Evolutionary conservation across 306 rosid species (phyloP), one percentile per base, ranked within the genome.

Genomic region (Rubus idaeus): DNA sequence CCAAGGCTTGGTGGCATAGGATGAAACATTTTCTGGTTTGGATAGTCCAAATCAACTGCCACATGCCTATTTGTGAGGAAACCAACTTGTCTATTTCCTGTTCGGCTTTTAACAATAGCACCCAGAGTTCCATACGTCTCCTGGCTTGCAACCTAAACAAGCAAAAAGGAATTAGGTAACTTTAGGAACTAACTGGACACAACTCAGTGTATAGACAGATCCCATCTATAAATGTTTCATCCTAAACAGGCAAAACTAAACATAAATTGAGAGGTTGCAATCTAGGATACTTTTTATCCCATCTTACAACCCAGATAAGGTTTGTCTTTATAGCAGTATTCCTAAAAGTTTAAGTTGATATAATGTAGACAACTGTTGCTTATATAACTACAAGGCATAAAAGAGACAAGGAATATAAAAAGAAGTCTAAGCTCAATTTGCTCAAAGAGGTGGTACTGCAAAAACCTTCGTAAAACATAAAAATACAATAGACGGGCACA

Each of bases 1-100:
- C 99, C 99, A 81, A 91, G 96, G 86, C 92, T 96, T 74, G 99
- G 99, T 46, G 99, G 99, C 87, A 91, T 84, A 5, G 99, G 99
- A 80, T 96, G 99, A 86, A 96, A 96, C 99, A 96, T 96, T 86
- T 96, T 96, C 85, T 96, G 99, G 83, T 84, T 96, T 68, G 99
- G 99, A 80, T 91, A 96, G 88, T 96, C 96, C 79, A 96, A 86
- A 86, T 96, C 97, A 81, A 96, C 99, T 71, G 99, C 99, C 40
- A 96, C 99, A 86, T 96, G 99, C 35, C 99, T 91, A 82, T 96
- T 96, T 53, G 99, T 96, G 57, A 96, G 98, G 75, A 92, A 96
- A 68, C 99, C 99, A 87, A 92, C 88, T 86, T 96, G 96, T 53
- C 55, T 86, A 75, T 86, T 91, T 85, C 97, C 99, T 30, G 99